Evolutionary conservation across 78 protist genomes (phyloP), one percentile per base, ranked within the genome.

Genomic region (Planoprotostelium fungivorum): DNA sequence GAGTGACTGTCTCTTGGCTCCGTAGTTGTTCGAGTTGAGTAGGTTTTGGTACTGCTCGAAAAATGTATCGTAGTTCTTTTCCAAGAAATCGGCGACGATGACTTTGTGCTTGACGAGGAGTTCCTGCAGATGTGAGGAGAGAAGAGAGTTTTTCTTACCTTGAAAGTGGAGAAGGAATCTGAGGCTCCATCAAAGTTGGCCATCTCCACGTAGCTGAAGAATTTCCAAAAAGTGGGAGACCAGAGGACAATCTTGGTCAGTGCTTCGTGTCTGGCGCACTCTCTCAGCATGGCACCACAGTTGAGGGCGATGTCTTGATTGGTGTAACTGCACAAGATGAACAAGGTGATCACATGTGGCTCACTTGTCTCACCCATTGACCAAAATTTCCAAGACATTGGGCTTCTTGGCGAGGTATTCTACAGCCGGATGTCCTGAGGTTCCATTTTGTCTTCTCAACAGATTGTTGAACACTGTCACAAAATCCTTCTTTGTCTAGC

Each of bases 121-220:
- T 0, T 98, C 99, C 90, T 94, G 23, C 0, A 37, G 5, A 0
- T 35, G 84, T 1, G 0, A 38, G 34, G 38, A 28, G 37, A 0
- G 35, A 0, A 37, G 38, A 0, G 51, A 86, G 29, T 51, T 51
- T 51, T 29, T 0, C 63, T 1, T 1, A 37, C 90, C 86, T 94
- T 94, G 92, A 97, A 92, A 10, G 99, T 95, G 63, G 98, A 89
- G 88, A 98, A 98, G 5, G 98, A 98, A 36, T 98, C 99, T 29
- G 98, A 95, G 23, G 98, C 97, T 0, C 97, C 94, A 51, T 98
- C 99, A 38, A 98, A 98, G 29, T 95, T 89, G 38, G 94, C n/a
- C 38, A 89, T 38, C 63, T 97, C 96, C 16, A 96, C 95, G 91
- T 89, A 93, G 0, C 87, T 35, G 92, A 97, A 96, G 38, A 96